A percentile compares a stretch with the other conserved stretches of the same genome.
These are phyloP conservation scores for Saccharomyces jurei DNA, from an alignment of 805 yeast species.

Conservation along the genomic window DNA sequence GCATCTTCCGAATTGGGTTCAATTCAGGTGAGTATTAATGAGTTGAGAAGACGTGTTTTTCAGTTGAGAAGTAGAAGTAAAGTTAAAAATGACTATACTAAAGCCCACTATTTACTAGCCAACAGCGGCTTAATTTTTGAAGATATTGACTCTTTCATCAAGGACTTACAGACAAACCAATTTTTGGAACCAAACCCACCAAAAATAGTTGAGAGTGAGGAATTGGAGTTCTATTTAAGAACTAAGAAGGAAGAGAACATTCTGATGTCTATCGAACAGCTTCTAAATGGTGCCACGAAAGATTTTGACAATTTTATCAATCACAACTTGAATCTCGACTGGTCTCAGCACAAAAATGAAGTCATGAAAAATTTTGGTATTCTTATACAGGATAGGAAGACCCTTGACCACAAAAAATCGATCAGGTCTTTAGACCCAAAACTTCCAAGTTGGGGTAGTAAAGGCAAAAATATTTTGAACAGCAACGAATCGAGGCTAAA, in stretches of 20 bases:
- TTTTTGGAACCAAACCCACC: slow-evolving; percentile 24
- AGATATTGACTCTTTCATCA: slow-evolving; percentile 59
- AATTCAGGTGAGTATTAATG: slow-evolving; percentile 70
- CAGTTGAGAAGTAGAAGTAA: slow-evolving; percentile 41
- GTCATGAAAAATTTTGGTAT: slow-evolving; percentile 67
- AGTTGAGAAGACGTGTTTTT: slow-evolving; percentile 61
- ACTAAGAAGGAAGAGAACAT: slow-evolving; percentile 77
- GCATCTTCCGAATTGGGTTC: slow-evolving; percentile 63
- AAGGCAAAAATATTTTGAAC: slow-evolving; percentile 20
- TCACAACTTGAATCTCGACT: slow-evolving; percentile 68
- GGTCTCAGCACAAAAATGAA: slow-evolving; percentile 72
- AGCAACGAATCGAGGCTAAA: slow-evolving; percentile 30
- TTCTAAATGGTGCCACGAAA: slow-evolving; percentile 60
- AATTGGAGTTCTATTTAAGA: slow-evolving; percentile 56
- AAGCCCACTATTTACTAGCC: slow-evolving; percentile 82
- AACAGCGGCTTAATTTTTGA: slow-evolving; percentile 84
- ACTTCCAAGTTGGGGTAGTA: slow-evolving; percentile 28
- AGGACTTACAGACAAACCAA: slow-evolving; percentile 35
- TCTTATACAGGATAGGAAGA: slow-evolving; percentile 25
- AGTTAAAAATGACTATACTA: slow-evolving; percentile 41
- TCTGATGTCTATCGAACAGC: slow-evolving; percentile 72
- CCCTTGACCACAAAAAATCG: slow-evolving; percentile 7
- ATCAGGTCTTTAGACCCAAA: slow-evolving; percentile 11
- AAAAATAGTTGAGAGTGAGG: slow-evolving; percentile 22
- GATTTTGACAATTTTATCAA: slow-evolving; percentile 77